These are phyloP conservation scores for Aspergillus persii DNA, from an alignment of 2,329 filamentous ascomycete genomes.

Conservation along the genomic window DNA sequence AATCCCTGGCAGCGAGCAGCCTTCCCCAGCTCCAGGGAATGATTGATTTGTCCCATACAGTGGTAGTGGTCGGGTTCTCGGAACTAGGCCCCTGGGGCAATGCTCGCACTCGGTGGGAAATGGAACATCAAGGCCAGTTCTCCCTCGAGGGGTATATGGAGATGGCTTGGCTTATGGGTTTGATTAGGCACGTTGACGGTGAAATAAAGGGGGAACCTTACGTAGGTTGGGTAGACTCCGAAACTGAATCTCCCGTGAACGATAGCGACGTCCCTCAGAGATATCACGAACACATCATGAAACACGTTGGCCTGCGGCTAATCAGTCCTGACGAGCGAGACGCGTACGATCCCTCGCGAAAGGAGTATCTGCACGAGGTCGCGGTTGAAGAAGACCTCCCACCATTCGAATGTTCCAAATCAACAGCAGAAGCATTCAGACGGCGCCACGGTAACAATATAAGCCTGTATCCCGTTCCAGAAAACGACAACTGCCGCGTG, in stretches of 20 bases:
- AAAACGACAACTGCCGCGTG: constrained; percentile 82
- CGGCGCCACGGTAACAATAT: constrained; percentile 35
- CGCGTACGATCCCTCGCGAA: constrained; percentile 40
- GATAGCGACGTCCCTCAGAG: constrained; percentile 13
- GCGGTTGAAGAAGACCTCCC: constrained; percentile 64
- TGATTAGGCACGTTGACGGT: constrained; percentile 98
- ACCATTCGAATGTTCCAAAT: constrained; percentile 16
- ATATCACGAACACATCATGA: constrained; percentile 59
- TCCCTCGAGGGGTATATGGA: constrained; percentile 96
- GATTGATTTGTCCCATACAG: constrained; percentile 37
- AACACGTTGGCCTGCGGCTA: constrained; percentile 89
- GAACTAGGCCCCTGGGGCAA: constrained; percentile 81
- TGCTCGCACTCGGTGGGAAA: constrained; percentile 96
- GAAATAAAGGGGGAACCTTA: constrained; percentile 92
- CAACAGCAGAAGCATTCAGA: constrained; percentile 18
- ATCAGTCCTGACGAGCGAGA: constrained; percentile 79
- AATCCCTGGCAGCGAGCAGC: constrained; percentile 1
- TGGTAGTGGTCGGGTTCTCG: constrained; percentile 42
- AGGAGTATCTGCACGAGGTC: constrained; percentile 92
- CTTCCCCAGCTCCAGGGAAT: constrained; percentile 29
- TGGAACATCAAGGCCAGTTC: constrained; percentile 95
- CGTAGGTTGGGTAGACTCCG: constrained; percentile 64
- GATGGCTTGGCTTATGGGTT: constrained; percentile 99
- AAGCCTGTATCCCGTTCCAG: constrained; percentile 61
- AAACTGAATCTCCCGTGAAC: constrained; percentile 9